phyloP scores from a whole-genome alignment of 352 stramenopile genomes.

The Thalassiosira mediterranea region DNA sequence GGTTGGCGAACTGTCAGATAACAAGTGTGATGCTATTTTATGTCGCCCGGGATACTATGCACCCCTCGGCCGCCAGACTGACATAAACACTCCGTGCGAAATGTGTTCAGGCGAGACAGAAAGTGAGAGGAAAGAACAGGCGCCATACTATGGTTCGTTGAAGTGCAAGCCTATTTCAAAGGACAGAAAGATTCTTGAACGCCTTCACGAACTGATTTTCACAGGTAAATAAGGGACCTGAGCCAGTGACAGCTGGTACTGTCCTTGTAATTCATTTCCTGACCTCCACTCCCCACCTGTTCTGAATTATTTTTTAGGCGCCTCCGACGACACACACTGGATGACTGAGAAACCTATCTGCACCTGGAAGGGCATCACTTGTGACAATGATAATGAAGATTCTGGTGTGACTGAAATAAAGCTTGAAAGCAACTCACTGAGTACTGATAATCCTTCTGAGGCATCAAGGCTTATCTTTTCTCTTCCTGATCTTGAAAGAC shows the following conservation, averaged over 20 bases:
- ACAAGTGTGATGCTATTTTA: slow-evolving; percentile 67
- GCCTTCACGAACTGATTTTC: slow-evolving; percentile 54
- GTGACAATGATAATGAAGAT: slow-evolving; percentile 49
- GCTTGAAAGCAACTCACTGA: slow-evolving; percentile 54
- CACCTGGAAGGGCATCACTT: slow-evolving; percentile 77
- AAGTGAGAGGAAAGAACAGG: slow-evolving; percentile 16
- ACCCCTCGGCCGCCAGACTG: slow-evolving; percentile 45
- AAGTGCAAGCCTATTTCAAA: slow-evolving; percentile 46
- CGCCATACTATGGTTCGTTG: slow-evolving; percentile 57
- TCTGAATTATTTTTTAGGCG: slow-evolving; percentile 45
- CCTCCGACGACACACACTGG: slow-evolving; percentile 48
- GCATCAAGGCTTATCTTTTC: slow-evolving; percentile 55
- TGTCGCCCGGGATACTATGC: slow-evolving; percentile 54
- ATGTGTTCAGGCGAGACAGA: slow-evolving; percentile 39
- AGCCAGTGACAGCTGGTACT: too few species aligned
- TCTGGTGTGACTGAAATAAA: slow-evolving; percentile 54
- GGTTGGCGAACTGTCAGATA: slow-evolving; percentile 42
- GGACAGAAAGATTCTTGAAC: slow-evolving; percentile 51
- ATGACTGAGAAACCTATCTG: slow-evolving; percentile 60
- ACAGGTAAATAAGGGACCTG: slow-evolving; percentile 20
- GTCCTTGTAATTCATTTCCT: too few species aligned
- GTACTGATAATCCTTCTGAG: slow-evolving; percentile 39
- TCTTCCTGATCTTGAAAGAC: slow-evolving; percentile 43
- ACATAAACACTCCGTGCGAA: slow-evolving; percentile 29
- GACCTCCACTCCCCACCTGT: slow-evolving; percentile 10